Conservation (phyloP, 768 basidiomycete species). For the Naganishia onofrii region DNA sequence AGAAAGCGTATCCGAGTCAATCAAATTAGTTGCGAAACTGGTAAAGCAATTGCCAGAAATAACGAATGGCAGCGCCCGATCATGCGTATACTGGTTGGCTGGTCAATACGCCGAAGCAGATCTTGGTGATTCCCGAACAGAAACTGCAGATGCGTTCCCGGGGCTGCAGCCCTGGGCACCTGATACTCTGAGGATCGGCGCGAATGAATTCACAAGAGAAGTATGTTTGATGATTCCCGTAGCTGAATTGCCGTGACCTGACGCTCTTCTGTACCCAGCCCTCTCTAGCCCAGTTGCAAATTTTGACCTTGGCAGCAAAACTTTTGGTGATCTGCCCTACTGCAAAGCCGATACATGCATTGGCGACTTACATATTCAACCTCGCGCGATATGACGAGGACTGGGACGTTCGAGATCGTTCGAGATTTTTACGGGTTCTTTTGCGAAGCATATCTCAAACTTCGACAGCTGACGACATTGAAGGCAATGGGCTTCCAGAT, state of each 20-base stretch:
- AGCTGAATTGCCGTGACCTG: background rate
- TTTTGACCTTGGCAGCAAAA: slow-evolving; percentile 81
- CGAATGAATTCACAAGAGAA: slow-evolving; percentile 70
- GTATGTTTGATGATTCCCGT: slow-evolving; percentile 61
- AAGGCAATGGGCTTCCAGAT: slow-evolving; percentile 46
- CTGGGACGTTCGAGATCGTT: slow-evolving; percentile 88
- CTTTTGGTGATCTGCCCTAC: slow-evolving; percentile 63
- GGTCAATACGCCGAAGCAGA: slow-evolving; percentile 71
- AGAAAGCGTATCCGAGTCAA: slow-evolving; percentile 49
- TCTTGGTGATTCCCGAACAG: slow-evolving; percentile 39
- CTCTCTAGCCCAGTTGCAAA: slow-evolving; percentile 72
- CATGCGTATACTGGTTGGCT: slow-evolving; percentile 87
- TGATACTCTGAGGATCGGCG: slow-evolving; percentile 77
- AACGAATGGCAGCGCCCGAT: slow-evolving; percentile 72
- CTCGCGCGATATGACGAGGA: slow-evolving; percentile 83
- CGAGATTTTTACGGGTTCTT: slow-evolving; percentile 71
- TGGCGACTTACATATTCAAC: slow-evolving; percentile 66
- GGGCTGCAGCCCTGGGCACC: slow-evolving; percentile 71
- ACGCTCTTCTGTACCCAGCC: slow-evolving; percentile 54
- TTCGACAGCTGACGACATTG: slow-evolving; percentile 22
- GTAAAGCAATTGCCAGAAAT: slow-evolving; percentile 76
- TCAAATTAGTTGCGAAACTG: slow-evolving; percentile 72
- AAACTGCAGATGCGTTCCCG: background rate
- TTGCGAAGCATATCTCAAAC: slow-evolving; percentile 58
- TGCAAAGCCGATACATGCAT: slow-evolving; percentile 49